Percentiles rank a stretch among this genome's conserved stretches.
Evolutionary conservation across 2,329 filamentous ascomycete species (phyloP).

Genomic region (Fusarium fracticaudum): DNA sequence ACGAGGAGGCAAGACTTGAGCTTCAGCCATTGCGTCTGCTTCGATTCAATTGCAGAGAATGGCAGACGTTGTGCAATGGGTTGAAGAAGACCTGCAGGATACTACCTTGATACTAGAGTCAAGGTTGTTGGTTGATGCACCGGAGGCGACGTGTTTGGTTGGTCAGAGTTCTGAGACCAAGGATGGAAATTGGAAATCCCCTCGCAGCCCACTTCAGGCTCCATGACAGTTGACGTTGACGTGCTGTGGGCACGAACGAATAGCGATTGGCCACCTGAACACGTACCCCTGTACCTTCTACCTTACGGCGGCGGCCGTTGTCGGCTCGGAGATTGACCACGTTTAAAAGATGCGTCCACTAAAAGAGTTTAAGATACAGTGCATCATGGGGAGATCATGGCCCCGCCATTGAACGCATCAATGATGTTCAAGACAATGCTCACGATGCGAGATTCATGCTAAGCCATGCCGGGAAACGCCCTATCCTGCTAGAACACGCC

Average conservation of each 20-base stretch:
- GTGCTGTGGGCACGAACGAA: constrained; percentile 30
- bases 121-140: constrained; percentile 30
- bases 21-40: constrained; percentile 40
- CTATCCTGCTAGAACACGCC: constrained; percentile 17
- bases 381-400: constrained; percentile 18
- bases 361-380: constrained; percentile 16
- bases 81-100: background rate
- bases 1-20: constrained; percentile 37
- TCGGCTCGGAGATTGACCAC: constrained; percentile 23
- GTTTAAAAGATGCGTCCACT: constrained; percentile 15
- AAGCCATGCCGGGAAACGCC: constrained; percentile 26
- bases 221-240: constrained; percentile 26
- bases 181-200: constrained; percentile 27
- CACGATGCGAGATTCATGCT: constrained; percentile 14
- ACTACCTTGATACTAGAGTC: constrained; percentile 18
- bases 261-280: constrained; percentile 27
- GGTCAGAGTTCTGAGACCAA: constrained; percentile 7
- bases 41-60: constrained; percentile 2
- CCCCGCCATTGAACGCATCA: constrained; percentile 9
- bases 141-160: constrained; percentile 18
- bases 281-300: constrained; percentile 6
- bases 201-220: constrained; percentile 19
- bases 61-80: background rate
- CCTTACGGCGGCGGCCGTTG: constrained; percentile 10
- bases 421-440: constrained; percentile 18